Conservation (phyloP, 129 eudicot species). For the Tanacetum coccineum region DNA sequence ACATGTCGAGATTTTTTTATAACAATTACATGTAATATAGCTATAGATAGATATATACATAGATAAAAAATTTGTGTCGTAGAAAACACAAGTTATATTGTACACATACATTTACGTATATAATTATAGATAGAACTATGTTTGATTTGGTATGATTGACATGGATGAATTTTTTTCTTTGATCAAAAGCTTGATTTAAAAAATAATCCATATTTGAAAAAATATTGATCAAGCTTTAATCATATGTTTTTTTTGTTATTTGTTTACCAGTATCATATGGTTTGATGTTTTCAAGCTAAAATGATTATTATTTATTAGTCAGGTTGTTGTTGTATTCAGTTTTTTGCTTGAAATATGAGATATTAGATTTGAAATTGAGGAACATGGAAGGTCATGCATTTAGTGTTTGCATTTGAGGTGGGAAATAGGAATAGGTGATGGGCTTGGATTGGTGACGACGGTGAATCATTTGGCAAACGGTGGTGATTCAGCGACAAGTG, state of each 20-base stretch:
- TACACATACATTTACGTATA: conserved; percentile 15
- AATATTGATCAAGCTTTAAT: conserved; percentile 11
- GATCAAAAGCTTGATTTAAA: neutral
- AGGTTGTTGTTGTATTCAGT: neutral
- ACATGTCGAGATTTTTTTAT: too few relatives aligned
- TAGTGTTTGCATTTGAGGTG: conserved; percentile 86
- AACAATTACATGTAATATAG: conserved; percentile 30
- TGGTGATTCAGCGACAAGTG: conserved; percentile 21
- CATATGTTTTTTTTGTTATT: neutral
- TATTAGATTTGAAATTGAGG: conserved; percentile 24
- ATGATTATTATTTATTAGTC: neutral
- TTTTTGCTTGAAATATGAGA: neutral
- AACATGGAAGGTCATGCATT: conserved; percentile 65
- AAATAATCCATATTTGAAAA: neutral
- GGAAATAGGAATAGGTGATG: conserved; percentile 90
- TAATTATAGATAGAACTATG: neutral
- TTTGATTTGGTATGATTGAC: conserved; percentile 7
- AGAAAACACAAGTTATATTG: conserved; percentile 20
- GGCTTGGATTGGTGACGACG: conserved; percentile 81
- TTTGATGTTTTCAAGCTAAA: conserved; percentile 7
- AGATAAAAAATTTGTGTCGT: conserved; percentile 9
- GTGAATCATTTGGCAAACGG: conserved; percentile 57
- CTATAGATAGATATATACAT: conserved; percentile 13
- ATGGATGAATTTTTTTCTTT: conserved; percentile 9
- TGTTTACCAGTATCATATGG: neutral